Base-by-base conservation (phyloP, 2,329 filamentous ascomycete species). In the Neofusicoccum ribis region DNA sequence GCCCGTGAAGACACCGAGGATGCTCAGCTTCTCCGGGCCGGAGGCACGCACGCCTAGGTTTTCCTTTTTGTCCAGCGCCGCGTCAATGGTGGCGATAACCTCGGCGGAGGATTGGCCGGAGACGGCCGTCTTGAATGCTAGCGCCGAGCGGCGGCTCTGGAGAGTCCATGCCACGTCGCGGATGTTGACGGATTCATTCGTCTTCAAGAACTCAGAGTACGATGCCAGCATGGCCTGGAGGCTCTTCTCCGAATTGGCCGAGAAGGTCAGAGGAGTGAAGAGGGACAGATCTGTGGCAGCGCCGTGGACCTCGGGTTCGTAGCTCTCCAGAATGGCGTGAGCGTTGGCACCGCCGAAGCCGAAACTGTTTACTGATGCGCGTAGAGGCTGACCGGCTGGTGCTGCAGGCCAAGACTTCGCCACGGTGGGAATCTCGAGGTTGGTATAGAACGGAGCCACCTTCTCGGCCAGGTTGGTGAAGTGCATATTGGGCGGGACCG, bases 1-100 rank as follows among this genome's bases (percentile, higher is more conserved):
- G 2, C 80, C 80, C 0, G 79, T 80, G 65, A 82, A 81, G 8
- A 81, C 64, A 15, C 78, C 79, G 3, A 70, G 62, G 31, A 67
- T 39, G 27, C 54, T 49, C 8, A 17, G 14, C 11, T 36, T 47
- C 27, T 31, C 27, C 27, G 27, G 5, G 27, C 27, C 5, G 27
- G 27, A 7, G 27, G 27, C 27, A 3, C 27, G 27, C 27, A 31
- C 27, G 27, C 27, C 27, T 1, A 27, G 20, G 41, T 5, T 36
- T 23, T 46, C 39, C 14, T 61, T 36, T 12, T 41, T 27, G 20
- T 51, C 64, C 9, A 59, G 56, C 37, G 23, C 39, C 14, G 23
- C 23, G 14, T 63, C 54, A 14, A 64, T 54, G 3, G 49, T 52
- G 47, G 12, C 39, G 39, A 54, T 8, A 23, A 66, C 31, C 1